These are phyloP conservation scores for Symbiodinium pilosum DNA, from an alignment of 73 alveolate species.

Conservation along the genomic window DNA sequence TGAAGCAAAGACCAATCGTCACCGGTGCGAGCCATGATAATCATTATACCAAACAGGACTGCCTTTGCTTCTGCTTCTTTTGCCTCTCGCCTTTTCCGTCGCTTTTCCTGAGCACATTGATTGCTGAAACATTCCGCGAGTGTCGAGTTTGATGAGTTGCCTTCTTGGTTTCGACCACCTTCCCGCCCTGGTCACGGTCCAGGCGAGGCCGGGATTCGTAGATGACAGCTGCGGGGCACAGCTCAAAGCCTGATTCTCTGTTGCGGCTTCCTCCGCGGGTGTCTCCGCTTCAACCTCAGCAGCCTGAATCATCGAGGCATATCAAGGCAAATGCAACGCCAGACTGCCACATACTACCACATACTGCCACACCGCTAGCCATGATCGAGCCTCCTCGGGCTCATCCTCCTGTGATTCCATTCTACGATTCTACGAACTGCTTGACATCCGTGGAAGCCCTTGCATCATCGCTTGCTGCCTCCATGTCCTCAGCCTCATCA, in stretches of 20 bases:
- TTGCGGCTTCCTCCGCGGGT: neutral
- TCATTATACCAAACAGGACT: too few species aligned
- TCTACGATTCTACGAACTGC: too few species aligned
- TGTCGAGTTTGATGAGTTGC: neutral
- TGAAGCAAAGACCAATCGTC: too few species aligned
- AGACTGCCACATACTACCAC: too few species aligned
- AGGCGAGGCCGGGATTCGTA: neutral
- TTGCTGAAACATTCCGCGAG: neutral
- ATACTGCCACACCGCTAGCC: too few species aligned
- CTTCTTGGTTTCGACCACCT: slow-evolving; percentile 62
- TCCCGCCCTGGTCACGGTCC: slow-evolving; percentile 17
- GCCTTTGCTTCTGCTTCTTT: slow-evolving; percentile 91
- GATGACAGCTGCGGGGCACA: neutral
- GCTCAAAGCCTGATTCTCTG: neutral
- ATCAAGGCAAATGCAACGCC: too few species aligned
- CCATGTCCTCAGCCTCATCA: neutral
- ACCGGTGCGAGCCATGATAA: too few species aligned
- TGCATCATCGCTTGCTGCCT: neutral
- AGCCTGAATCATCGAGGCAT: neutral
- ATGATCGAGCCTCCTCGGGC: neutral
- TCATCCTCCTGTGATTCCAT: neutral
- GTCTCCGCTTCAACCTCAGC: neutral
- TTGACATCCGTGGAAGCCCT: too few species aligned
- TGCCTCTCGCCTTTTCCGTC: slow-evolving; percentile 89
- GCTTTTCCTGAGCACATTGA: slow-evolving; percentile 32